These are phyloP conservation scores for Rhizoclosmatium globosum DNA, from an alignment of 192 early-diverging fungal genomes.

Conservation along the genomic window DNA sequence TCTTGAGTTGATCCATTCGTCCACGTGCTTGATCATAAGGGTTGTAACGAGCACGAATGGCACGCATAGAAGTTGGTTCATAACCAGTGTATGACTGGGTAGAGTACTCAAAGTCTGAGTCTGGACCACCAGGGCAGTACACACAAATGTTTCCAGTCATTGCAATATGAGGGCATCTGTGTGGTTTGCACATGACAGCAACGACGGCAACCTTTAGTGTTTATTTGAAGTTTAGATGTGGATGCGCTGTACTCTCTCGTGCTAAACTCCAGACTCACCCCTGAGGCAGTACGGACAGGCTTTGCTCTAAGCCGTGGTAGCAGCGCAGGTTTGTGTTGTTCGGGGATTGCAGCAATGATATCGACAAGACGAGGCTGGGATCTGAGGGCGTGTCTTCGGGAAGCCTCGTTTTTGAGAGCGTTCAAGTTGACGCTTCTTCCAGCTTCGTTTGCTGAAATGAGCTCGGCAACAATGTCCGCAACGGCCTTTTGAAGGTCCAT, in stretches of 20 bases:
- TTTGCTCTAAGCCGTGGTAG: conserved; percentile 92
- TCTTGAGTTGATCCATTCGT: conserved; percentile 92
- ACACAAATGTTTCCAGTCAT: conserved; percentile 99
- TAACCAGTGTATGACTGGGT: conserved; percentile 99
- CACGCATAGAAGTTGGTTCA: conserved; percentile 98
- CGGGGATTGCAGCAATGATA: conserved; percentile 98
- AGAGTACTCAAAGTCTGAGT: conserved; percentile 99
- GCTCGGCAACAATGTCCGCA: conserved; percentile 84
- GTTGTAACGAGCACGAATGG: conserved; percentile 97
- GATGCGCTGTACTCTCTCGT: background rate
- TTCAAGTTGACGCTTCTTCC: conserved; percentile 89
- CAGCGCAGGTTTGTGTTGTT: conserved; percentile 84
- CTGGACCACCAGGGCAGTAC: conserved; percentile 97
- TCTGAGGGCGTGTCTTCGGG: conserved; percentile 72
- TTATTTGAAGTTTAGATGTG: background rate
- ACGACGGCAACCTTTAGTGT: conserved; percentile 83
- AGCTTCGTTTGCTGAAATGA: conserved; percentile 72
- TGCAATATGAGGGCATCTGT: conserved; percentile 97
- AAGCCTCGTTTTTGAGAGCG: conserved; percentile 71
- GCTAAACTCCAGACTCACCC: conserved; percentile 57
- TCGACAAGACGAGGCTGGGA: conserved; percentile 95
- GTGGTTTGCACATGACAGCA: conserved; percentile 97
- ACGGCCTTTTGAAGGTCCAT: conserved; percentile 36
- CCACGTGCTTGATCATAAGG: conserved; percentile 96
- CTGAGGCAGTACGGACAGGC: conserved; percentile 94